A percentile compares a stretch with the other conserved stretches of the same genome.
Evolutionary conservation across 352 stramenopile species (phyloP).

Genomic region (Phytophthora brassicae): DNA sequence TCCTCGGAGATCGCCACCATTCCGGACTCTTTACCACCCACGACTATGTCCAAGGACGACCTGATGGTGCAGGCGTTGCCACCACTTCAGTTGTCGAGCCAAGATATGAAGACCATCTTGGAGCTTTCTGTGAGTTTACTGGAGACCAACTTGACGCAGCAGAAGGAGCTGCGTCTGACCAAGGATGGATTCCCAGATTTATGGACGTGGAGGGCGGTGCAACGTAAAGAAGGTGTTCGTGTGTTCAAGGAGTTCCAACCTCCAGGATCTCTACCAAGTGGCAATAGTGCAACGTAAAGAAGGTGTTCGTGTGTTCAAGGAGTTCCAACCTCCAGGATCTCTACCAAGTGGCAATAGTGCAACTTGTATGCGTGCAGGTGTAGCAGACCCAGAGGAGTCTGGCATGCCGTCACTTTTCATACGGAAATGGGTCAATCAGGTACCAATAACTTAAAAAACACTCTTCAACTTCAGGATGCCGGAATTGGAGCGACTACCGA

Average conservation of each 20-base stretch:
- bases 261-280: conserved; percentile 24
- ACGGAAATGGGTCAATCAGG: conserved; percentile 84
- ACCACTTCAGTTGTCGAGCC: conserved; percentile 34
- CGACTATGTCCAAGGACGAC: conserved; percentile 40
- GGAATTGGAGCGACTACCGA: conserved; percentile 67
- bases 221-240: conserved; percentile 39
- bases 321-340: conserved; percentile 25
- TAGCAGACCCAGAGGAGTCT: conserved; percentile 11
- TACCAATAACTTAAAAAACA: conserved; percentile 86
- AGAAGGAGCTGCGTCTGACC: conserved; percentile 39
- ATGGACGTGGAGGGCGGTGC: conserved; percentile 44
- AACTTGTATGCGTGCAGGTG: conserved; percentile 23
- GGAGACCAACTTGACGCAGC: conserved; percentile 51
- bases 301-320: conserved; percentile 41
- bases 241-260: conserved; percentile 42
- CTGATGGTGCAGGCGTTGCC: conserved; percentile 38
- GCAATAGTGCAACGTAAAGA: conserved; percentile 36
- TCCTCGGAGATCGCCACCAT: conserved; percentile 26
- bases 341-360: conserved; percentile 32
- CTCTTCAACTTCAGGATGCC: conserved; percentile 72
- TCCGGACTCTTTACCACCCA: conserved; percentile 12
- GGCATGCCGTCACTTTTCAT: conserved; percentile 57
- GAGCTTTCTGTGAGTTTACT: conserved; percentile 38
- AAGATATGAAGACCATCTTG: conserved; percentile 37
- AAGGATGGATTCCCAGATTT: conserved; percentile 44